A percentile compares a stretch with the other conserved stretches of the same genome.
phyloP scores from a whole-genome alignment of 2,329 filamentous ascomycete species.

The Microsporum audouinii region DNA sequence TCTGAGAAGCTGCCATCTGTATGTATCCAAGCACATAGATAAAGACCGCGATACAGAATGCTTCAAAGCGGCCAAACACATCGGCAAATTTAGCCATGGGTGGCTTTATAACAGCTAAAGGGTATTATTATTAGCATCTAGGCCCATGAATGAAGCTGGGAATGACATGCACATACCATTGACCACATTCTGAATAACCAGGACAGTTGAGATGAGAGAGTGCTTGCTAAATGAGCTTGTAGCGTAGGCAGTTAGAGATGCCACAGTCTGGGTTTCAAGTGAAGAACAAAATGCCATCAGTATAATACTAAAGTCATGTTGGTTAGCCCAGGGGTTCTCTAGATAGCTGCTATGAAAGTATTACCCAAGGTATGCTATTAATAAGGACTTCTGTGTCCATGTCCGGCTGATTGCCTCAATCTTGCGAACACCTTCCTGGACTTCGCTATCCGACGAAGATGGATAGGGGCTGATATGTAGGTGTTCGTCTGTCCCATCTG shows the following conservation, averaged over 20 bases:
- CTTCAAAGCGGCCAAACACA: constrained; percentile 55
- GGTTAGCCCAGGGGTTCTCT: background rate
- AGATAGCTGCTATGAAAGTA: constrained; percentile 2
- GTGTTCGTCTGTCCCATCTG: constrained; percentile 5
- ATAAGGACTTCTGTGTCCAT: constrained; percentile 41
- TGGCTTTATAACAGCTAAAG: constrained; percentile 49
- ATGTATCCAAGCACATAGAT: constrained; percentile 46
- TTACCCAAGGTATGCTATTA: constrained; percentile 39
- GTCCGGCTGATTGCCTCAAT: constrained; percentile 43
- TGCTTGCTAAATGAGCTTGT: constrained; percentile 55
- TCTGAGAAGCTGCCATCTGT: constrained; percentile 54
- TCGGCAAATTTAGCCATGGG: constrained; percentile 57
- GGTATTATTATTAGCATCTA: background rate
- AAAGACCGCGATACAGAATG: constrained; percentile 44
- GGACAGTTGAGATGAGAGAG: constrained; percentile 53
- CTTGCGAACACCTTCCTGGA: constrained; percentile 40
- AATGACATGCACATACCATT: constrained; percentile 37
- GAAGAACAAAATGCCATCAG: constrained; percentile 56
- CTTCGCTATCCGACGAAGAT: constrained; percentile 16
- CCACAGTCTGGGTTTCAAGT: constrained; percentile 54
- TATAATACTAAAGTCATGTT: constrained; percentile 35
- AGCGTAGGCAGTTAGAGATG: constrained; percentile 51
- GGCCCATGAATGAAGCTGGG: constrained; percentile 14
- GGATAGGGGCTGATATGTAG: constrained; percentile 6
- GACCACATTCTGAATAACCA: constrained; percentile 53